These are phyloP conservation scores for Harringtonia lauricola DNA, from an alignment of 2,329 filamentous ascomycete genomes.

Conservation along the genomic window DNA sequence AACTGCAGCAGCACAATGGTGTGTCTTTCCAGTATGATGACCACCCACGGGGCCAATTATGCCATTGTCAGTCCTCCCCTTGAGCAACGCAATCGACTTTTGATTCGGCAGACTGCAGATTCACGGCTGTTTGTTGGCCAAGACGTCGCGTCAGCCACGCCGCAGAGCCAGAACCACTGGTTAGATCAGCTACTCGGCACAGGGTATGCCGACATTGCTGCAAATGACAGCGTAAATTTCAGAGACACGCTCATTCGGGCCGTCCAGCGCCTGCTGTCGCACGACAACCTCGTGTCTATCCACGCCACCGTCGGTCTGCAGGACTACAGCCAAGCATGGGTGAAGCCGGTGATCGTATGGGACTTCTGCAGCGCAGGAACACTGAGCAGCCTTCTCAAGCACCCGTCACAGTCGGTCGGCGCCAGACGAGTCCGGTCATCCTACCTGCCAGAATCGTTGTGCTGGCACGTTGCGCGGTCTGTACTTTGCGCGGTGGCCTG, in stretches of 20 bases:
- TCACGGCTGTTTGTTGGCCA: background rate
- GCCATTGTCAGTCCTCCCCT: no score
- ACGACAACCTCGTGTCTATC: constrained; percentile 37
- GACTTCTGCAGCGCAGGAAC: constrained; percentile 42
- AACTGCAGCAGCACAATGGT: no score
- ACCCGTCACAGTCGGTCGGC: no score
- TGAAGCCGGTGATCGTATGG: constrained; percentile 29
- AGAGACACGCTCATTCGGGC: background rate
- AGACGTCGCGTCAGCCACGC: background rate
- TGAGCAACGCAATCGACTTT: background rate
- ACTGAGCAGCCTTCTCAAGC: constrained; percentile 26
- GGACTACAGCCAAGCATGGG: no score
- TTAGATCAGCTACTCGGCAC: background rate
- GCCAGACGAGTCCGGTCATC: no score
- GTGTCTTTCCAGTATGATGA: no score
- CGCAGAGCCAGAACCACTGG: background rate
- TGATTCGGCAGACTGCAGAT: background rate
- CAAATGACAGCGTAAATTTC: background rate
- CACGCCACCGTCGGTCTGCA: constrained; percentile 6
- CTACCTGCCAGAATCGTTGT: constrained; percentile 39
- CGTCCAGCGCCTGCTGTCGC: constrained; percentile 11
- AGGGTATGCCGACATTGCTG: background rate
- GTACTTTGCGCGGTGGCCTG: constrained; percentile 37
- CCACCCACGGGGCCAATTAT: no score
- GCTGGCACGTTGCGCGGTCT: constrained; percentile 42